These are phyloP conservation scores for Neoboletus magnificus DNA, from an alignment of 768 basidiomycete genomes.

Conservation along the genomic window DNA sequence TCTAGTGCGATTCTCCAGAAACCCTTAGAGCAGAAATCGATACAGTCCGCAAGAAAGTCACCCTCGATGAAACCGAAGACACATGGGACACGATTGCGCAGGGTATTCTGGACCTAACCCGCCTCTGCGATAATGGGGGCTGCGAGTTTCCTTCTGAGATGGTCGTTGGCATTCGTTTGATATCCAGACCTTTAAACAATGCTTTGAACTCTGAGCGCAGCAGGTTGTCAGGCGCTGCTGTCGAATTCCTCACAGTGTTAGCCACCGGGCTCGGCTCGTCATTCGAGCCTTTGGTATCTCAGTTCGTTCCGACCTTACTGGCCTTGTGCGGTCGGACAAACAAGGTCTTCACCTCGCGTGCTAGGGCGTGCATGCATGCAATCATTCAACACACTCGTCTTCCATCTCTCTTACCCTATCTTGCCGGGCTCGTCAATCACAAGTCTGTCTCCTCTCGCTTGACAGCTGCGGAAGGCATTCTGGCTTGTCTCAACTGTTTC, in stretches of 20 bases:
- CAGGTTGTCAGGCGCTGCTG: constrained; percentile 61
- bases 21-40: constrained; percentile 41
- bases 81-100: constrained; percentile 70
- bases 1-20: constrained; percentile 33
- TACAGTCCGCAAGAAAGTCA: constrained; percentile 38
- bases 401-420: constrained; percentile 57
- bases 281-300: constrained; percentile 66
- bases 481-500: constrained; percentile 67
- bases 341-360: constrained; percentile 72
- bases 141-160: constrained; percentile 52
- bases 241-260: constrained; percentile 57
- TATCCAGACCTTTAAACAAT: constrained; percentile 51
- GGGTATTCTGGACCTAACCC: constrained; percentile 44
- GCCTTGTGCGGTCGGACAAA: constrained; percentile 68
- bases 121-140: constrained; percentile 50
- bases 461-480: constrained; percentile 59
- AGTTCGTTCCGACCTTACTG: constrained; percentile 68
- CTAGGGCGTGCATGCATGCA: constrained; percentile 53
- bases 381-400: constrained; percentile 69
- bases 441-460: constrained; percentile 65
- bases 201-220: constrained; percentile 74
- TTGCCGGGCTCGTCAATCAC: constrained; percentile 57
- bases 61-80: constrained; percentile 68
- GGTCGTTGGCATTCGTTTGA: constrained; percentile 45
- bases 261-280: constrained; percentile 53